Evolutionary conservation across 2,329 filamentous ascomycete genomes (phyloP).

Genomic region (Periconia sp.): DNA sequence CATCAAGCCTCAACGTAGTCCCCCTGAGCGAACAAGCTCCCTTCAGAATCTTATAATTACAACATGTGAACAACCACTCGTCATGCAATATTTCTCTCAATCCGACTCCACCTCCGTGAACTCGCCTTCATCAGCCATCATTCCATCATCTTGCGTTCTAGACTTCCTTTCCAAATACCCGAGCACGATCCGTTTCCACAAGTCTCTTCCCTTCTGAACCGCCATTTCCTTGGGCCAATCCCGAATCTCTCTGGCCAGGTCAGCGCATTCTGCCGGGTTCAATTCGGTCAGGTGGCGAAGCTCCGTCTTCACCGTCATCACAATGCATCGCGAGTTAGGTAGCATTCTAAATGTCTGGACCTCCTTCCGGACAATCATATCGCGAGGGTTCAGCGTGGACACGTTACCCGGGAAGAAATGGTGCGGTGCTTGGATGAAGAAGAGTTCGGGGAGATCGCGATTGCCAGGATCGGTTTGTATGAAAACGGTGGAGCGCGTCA

Average conservation of each 20-base stretch:
- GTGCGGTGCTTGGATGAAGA: constrained; percentile 49
- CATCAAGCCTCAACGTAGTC: too few species aligned
- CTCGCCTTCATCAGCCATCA: constrained; percentile 1
- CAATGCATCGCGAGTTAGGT: constrained; percentile 47
- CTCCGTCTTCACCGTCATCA: constrained; percentile 55
- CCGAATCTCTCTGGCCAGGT: constrained; percentile 21
- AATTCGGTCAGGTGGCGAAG: constrained; percentile 35
- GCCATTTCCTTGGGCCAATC: constrained; percentile 26
- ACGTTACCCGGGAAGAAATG: constrained; percentile 32
- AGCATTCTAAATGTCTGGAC: constrained; percentile 54
- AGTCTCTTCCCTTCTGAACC: constrained; percentile 24
- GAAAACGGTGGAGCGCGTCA: constrained; percentile 55
- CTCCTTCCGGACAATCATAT: constrained; percentile 53
- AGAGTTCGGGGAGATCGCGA: constrained; percentile 43
- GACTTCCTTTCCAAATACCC: constrained; percentile 17
- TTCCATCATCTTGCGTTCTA: constrained; percentile 3
- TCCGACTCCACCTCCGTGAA: background rate
- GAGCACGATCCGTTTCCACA: constrained; percentile 25
- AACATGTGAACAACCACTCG: background rate
- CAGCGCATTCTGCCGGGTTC: constrained; percentile 5
- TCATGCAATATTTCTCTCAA: background rate
- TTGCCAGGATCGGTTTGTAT: constrained; percentile 49
- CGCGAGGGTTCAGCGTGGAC: constrained; percentile 28
- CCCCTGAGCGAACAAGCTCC: too few species aligned
- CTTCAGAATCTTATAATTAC: too few species aligned